phyloP scores from a whole-genome alignment of 164 flowering plant genomes.

The Magnolia sinica region DNA sequence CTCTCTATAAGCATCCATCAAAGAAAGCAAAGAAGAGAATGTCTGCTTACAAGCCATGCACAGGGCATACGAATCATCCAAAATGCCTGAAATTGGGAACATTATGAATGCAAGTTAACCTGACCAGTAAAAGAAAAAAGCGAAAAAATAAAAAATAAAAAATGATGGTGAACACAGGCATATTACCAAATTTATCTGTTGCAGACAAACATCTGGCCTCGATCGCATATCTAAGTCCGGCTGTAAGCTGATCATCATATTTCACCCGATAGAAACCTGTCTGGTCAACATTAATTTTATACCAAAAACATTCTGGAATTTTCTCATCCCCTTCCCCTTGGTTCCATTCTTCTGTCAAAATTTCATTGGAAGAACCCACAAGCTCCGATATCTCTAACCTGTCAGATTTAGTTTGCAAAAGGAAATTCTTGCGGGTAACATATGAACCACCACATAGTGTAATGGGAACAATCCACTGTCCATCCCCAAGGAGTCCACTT shows the following conservation, averaged over 20 bases:
- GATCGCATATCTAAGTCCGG: conserved; percentile 70
- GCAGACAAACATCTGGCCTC: conserved; percentile 56
- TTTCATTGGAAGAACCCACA: conserved; percentile 22
- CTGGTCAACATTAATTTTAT: conserved; percentile 85
- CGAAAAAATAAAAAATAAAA: conserved; percentile 4
- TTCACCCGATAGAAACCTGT: conserved; percentile 94
- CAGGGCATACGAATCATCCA: conserved; percentile 92
- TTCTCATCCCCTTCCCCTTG: conserved; percentile 3
- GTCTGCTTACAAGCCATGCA: conserved; percentile 75
- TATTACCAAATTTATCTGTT: conserved; percentile 85
- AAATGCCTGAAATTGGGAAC: conserved; percentile 55
- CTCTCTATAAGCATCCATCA: conserved; percentile 79
- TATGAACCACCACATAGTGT: conserved; percentile 79
- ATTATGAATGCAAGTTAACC: background rate
- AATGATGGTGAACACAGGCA: background rate
- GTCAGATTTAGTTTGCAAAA: conserved; percentile 50
- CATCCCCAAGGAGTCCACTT: conserved; percentile 72
- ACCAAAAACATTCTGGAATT: conserved; percentile 38
- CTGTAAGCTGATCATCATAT: conserved; percentile 80
- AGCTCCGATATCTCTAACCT: conserved; percentile 41
- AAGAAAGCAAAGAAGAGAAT: conserved; percentile 67
- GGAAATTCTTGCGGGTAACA: conserved; percentile 52
- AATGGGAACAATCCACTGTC: conserved; percentile 94
- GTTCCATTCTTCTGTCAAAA: conserved; percentile 3
- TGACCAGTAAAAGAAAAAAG: background rate